Base-by-base conservation (phyloP, 2,329 filamentous ascomycete genomes). In the Aspergillus carbonarius region DNA sequence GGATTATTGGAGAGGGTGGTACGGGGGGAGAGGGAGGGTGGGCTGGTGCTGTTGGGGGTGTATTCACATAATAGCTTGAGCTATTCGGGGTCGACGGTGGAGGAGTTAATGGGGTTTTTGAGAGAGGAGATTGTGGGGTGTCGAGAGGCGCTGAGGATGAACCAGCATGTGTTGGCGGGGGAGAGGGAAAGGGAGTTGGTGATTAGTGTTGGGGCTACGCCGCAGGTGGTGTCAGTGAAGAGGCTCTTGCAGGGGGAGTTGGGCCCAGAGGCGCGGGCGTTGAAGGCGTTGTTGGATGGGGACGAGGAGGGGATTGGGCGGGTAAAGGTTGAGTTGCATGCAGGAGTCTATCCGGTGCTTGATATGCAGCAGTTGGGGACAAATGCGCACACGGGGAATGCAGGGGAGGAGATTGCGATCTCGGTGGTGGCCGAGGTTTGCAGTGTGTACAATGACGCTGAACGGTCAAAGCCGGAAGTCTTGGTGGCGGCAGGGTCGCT, bases 291-390 rank as follows among this genome's bases (percentile, higher is more conserved):
- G 67, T 53, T 69, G 63, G 55, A 54, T 6, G 58, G 60, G 27
- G 55, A 64, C 2, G 23, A 35, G 34, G 48, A 37, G 1, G 48
- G 44, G 5, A 9, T 48, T 5, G 13, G 15, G 12, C 17, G 32
- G 5, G 78, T 82, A 51, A 73, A 69, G 3, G 79, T 92, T 25
- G 90, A 92, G 70, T 78, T 92, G 1, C 90, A 93, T 70, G 89
- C 90, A 0, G 90, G 89, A 30, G 88, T 91, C 2, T 93, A 93
- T 70, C 85, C 90, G 0, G 80, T 87, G 3, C 82, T 93, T 8
- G 91, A 95, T 72, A 79, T 93, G 66, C 91, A 95, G 72, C 91
- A 95, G 72, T 79, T 93, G 1, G 86, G 89, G 1, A 91, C 90
- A 0, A 85, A 88, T 66, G 87, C 89, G 4, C 74, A 82, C 6